These are phyloP conservation scores for Apiospora arundinis DNA, from an alignment of 2,329 filamentous ascomycete genomes.

Conservation along the genomic window DNA sequence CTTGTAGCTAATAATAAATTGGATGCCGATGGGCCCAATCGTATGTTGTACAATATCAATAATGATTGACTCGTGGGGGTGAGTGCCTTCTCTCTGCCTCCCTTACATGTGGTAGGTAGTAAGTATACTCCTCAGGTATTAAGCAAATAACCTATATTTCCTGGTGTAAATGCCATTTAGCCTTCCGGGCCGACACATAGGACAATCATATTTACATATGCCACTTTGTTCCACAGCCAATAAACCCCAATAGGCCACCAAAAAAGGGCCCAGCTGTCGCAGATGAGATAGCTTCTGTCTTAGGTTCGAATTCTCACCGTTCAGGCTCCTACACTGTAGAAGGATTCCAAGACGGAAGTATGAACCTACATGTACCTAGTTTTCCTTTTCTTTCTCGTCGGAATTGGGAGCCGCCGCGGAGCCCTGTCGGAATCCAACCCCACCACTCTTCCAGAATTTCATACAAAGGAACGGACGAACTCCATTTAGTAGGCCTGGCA, in stretches of 20 bases:
- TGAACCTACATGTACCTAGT: no score
- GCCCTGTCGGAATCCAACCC: neutral
- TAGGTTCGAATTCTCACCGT: neutral
- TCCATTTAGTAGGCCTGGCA: neutral
- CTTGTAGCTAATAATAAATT: slow-evolving; percentile 16
- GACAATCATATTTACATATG: neutral
- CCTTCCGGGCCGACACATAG: slow-evolving; percentile 18
- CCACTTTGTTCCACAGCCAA: neutral
- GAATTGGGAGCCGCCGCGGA: neutral
- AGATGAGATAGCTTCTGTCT: neutral
- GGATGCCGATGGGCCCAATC: slow-evolving; percentile 7
- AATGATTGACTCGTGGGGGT: neutral
- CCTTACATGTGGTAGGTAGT: neutral
- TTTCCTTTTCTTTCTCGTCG: neutral
- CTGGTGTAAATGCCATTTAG: slow-evolving; percentile 7
- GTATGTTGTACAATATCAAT: slow-evolving; percentile 15
- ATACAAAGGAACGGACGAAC: neutral
- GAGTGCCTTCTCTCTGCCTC: slow-evolving; percentile 1
- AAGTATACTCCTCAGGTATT: neutral
- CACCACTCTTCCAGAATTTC: slow-evolving; percentile 6
- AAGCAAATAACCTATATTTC: neutral
- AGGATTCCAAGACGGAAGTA: neutral
- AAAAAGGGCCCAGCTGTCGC: neutral
- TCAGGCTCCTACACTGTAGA: neutral
- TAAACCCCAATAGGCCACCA: neutral